Evolutionary conservation across 108 stramenopile genomes (phyloP).

Genomic region (Hondaea fermentalgiana): DNA sequence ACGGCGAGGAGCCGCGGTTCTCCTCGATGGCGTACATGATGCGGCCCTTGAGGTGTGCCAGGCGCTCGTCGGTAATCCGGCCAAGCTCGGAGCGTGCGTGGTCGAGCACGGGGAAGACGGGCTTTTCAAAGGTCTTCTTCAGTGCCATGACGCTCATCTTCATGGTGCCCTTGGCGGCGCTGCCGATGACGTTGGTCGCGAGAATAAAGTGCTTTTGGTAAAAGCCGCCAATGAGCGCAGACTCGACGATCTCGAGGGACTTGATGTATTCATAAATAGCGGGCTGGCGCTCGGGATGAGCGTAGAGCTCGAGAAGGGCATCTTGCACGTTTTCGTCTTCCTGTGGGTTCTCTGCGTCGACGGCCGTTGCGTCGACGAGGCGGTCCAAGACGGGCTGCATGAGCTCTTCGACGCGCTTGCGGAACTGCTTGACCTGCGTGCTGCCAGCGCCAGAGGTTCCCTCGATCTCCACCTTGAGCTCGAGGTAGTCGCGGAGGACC

Average conservation of each 20-base stretch:
- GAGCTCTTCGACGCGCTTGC: neutral
- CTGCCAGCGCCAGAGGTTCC: conserved; percentile 29
- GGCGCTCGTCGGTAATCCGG: conserved; percentile 2
- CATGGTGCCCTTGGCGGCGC: conserved; percentile 30
- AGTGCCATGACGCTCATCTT: conserved; percentile 24
- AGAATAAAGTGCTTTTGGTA: conserved; percentile 29
- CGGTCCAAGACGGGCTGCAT: conserved; percentile 14
- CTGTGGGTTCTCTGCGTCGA: neutral
- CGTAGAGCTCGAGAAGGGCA: conserved; percentile 21
- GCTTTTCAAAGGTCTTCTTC: conserved; percentile 22
- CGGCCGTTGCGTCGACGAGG: neutral
- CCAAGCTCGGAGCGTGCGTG: conserved; percentile 20
- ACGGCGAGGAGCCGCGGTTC: neutral
- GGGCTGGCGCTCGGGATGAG: conserved; percentile 19
- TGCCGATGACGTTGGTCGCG: conserved; percentile 31
- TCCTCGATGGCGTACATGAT: conserved; percentile 29
- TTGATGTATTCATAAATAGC: conserved; percentile 29
- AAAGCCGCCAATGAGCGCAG: conserved; percentile 27
- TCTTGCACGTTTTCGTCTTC: neutral
- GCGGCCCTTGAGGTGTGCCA: conserved; percentile 17
- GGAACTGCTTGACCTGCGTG: conserved; percentile 13
- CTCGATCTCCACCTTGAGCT: conserved; percentile 37
- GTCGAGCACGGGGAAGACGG: conserved; percentile 27
- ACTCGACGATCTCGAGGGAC: conserved; percentile 33
- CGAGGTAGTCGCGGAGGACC: conserved; percentile 31